A percentile compares a stretch with the other conserved stretches of the same genome.
Evolutionary conservation across 2,329 filamentous ascomycete species (phyloP).

Genomic region (Neonectria hederae): DNA sequence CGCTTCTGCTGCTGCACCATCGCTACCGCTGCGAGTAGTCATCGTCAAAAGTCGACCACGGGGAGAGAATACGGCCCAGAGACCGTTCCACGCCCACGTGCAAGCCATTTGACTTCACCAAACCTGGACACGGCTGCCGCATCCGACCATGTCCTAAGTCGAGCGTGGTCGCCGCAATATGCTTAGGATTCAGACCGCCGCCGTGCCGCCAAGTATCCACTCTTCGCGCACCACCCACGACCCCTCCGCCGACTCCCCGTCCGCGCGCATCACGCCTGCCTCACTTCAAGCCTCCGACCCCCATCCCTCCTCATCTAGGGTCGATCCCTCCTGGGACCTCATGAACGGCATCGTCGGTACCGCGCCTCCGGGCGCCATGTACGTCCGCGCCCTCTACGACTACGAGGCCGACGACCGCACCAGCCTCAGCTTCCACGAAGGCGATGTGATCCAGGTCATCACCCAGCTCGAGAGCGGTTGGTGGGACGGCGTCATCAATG

Average conservation of each 20-base stretch:
- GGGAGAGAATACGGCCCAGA: constrained; percentile 1
- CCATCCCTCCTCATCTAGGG: constrained; percentile 37
- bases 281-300: constrained; percentile 39
- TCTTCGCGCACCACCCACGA: constrained; percentile 44
- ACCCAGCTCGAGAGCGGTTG: constrained; percentile 98
- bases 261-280: constrained; percentile 41
- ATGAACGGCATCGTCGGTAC: constrained; percentile 72
- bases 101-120: constrained; percentile 32
- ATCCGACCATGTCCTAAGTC: constrained; percentile 49
- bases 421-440: constrained; percentile 94
- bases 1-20: constrained; percentile 17
- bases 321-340: constrained; percentile 42
- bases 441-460: constrained; percentile 97
- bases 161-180: constrained; percentile 45
- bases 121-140: constrained; percentile 45
- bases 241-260: constrained; percentile 43
- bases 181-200: constrained; percentile 46
- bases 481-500: constrained; percentile 99
- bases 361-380: constrained; percentile 76
- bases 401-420: constrained; percentile 98
- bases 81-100: constrained; percentile 2
- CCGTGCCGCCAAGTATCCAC: constrained; percentile 46
- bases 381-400: constrained; percentile 95
- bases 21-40: constrained; percentile 28
- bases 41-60: constrained; percentile 24